These are phyloP conservation scores for Paecilomyces sp. DNA, from an alignment of 2,329 filamentous ascomycete species.

Conservation along the genomic window DNA sequence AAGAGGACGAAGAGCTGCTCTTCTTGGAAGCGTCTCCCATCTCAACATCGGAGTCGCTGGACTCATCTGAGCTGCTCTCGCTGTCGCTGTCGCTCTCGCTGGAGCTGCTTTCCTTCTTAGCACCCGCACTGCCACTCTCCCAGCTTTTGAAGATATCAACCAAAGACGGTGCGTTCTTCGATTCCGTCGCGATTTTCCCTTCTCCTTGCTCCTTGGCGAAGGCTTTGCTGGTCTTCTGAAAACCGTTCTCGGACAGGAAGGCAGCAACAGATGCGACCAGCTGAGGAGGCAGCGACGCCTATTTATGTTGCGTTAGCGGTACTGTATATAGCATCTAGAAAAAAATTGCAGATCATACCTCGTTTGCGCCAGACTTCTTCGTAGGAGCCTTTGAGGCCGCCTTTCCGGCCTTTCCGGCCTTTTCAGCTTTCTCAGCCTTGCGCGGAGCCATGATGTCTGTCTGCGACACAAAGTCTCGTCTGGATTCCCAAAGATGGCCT, in stretches of 20 bases:
- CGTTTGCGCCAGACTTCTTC: slow-evolving; percentile 1
- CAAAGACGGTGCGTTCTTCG: slow-evolving; percentile 29
- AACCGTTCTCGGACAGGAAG: slow-evolving; percentile 62
- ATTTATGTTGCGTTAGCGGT: not conserved
- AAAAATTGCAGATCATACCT: not conserved
- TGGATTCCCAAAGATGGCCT: slow-evolving; percentile 1
- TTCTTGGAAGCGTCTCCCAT: slow-evolving; percentile 34
- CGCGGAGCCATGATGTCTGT: slow-evolving; percentile 19
- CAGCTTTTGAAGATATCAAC: slow-evolving; percentile 32
- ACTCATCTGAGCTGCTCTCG: slow-evolving; percentile 26
- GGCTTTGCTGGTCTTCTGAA: slow-evolving; percentile 52
- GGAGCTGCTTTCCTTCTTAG: slow-evolving; percentile 10
- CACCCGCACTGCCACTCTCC: slow-evolving; percentile 11
- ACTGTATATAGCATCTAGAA: not conserved
- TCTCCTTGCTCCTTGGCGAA: slow-evolving; percentile 56
- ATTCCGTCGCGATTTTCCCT: slow-evolving; percentile 12
- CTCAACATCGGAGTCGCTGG: slow-evolving; percentile 35
- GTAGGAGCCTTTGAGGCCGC: slow-evolving; percentile 2
- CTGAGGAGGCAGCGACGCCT: slow-evolving; percentile 47
- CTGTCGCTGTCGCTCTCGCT: slow-evolving; percentile 14
- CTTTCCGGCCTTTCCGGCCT: slow-evolving; percentile 16
- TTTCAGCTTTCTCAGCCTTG: slow-evolving; percentile 14
- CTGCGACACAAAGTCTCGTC: not conserved
- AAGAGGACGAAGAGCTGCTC: slow-evolving; percentile 19
- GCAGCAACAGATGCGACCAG: slow-evolving; percentile 59